phyloP scores from a whole-genome alignment of 768 basidiomycete genomes.

The Agrocybe pediades region DNA sequence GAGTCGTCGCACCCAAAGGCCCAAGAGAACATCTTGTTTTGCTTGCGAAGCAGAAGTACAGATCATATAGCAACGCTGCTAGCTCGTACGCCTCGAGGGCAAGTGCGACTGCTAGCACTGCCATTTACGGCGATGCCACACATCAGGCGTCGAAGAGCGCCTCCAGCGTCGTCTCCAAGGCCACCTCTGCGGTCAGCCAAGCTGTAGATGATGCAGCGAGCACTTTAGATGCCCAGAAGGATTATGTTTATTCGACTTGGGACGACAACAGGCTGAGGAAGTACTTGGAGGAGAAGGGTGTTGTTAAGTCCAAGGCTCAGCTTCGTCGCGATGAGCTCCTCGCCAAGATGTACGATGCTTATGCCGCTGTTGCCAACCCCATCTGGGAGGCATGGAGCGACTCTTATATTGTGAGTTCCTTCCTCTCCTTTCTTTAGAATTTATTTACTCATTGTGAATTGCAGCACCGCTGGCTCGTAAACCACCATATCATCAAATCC shows the following conservation, averaged over 20 bases:
- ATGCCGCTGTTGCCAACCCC: conserved; percentile 60
- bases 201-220: conserved; percentile 53
- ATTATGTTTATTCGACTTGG: conserved; percentile 92
- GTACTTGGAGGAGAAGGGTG: conserved; percentile 76
- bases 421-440: background rate
- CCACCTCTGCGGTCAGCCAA: conserved; percentile 36
- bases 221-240: conserved; percentile 71
- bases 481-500: conserved; percentile 71
- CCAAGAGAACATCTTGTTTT: conserved; percentile 79
- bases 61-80: conserved; percentile 60
- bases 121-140: conserved; percentile 47
- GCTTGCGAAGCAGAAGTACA: conserved; percentile 73
- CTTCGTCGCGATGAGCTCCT: conserved; percentile 70
- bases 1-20: conserved; percentile 80
- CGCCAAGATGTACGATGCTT: conserved; percentile 66
- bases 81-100: conserved; percentile 54
- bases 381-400: conserved; percentile 88
- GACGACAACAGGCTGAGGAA: conserved; percentile 71
- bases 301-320: conserved; percentile 61
- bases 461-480: conserved; percentile 82
- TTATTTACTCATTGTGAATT: background rate
- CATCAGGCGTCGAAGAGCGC: conserved; percentile 40
- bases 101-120: conserved; percentile 48
- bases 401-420: conserved; percentile 68
- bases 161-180: conserved; percentile 35